Evolutionary conservation across 768 basidiomycete species (phyloP), one percentile per base, ranked within the genome.

Genomic region (Serendipita sp.): DNA sequence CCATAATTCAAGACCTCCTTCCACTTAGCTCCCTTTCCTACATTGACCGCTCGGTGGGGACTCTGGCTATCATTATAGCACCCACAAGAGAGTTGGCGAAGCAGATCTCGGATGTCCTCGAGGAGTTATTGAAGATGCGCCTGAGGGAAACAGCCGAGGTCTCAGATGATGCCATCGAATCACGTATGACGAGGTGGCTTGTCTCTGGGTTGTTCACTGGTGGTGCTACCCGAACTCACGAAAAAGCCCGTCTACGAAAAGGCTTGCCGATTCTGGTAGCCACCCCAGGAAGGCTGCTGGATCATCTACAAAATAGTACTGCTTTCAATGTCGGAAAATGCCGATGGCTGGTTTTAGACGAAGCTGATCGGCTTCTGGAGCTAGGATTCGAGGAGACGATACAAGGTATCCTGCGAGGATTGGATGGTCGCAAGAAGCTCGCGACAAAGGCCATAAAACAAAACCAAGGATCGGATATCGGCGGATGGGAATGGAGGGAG

Each of bases 351-450:
- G 85, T 99, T 7, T 83, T 98, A 30, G 96, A 99, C 72, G 96
- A 99, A 76, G 94, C 95, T 3, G 96, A 99, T 75, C 80, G 93
- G 46, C 76, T 99, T 62, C 98, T 98, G 94, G 94, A 98, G 68
- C 83, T 98, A 47, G 96, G 96, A 0, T 99, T 99, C 68, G 94
- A 96, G 73, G 93, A 98, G 71, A 91, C 92, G 0, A 88, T 99
- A 70, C 83, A 81, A 65, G 92, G 91, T 1, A 96, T 98, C 68
- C 76, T 98, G 41, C 82, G 86, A 70, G 86, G 88, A 8, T 74
- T 99, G 23, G 92, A 97, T 66, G 92, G 91, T 0, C 81, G 91
- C 63, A 75, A 83, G 62, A 85, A 83, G 68, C 78, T 94, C 4
- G 91, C 90, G 69, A 65, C 72, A 52, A 81, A 84, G 69, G 90